Conservation (phyloP, 2,329 filamentous ascomycete genomes). For the Didymella segeticola region DNA sequence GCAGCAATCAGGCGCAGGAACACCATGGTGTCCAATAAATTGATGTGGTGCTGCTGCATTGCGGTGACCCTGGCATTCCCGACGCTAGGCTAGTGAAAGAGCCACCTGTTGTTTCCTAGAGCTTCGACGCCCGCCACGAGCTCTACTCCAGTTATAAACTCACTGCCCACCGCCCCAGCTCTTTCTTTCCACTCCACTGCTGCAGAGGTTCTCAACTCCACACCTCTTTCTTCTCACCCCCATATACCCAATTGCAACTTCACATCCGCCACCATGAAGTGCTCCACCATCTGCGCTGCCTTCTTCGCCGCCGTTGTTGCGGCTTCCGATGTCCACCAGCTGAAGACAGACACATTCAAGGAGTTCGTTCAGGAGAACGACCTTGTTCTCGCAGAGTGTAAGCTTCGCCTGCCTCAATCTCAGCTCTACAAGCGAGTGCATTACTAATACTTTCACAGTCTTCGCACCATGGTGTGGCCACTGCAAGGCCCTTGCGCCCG, state of each 20-base stretch:
- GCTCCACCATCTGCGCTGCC: slow-evolving; percentile 48
- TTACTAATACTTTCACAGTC: slow-evolving; percentile 63
- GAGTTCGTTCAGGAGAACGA: slow-evolving; percentile 85
- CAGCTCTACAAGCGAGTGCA: neutral
- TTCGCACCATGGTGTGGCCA: slow-evolving; percentile 97
- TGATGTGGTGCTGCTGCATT: slow-evolving; percentile 12
- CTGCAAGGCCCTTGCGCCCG: slow-evolving; percentile 96
- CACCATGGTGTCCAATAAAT: slow-evolving; percentile 34
- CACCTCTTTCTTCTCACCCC: slow-evolving; percentile 15
- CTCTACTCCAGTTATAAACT: slow-evolving; percentile 31
- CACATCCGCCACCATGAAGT: slow-evolving; percentile 40
- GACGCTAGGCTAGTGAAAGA: slow-evolving; percentile 22
- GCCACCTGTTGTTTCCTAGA: slow-evolving; percentile 24
- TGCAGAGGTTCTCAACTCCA: slow-evolving; percentile 26
- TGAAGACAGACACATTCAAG: slow-evolving; percentile 87
- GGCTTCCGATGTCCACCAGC: slow-evolving; percentile 76
- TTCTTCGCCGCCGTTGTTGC: slow-evolving; percentile 65
- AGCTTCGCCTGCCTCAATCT: slow-evolving; percentile 45
- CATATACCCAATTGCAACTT: slow-evolving; percentile 18
- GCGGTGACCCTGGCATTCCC: slow-evolving; percentile 22
- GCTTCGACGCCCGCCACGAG: slow-evolving; percentile 29
- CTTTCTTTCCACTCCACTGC: slow-evolving; percentile 22
- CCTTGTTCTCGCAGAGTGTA: slow-evolving; percentile 93
- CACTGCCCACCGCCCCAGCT: slow-evolving; percentile 22
- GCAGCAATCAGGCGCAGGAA: slow-evolving; percentile 10